Base-by-base conservation (phyloP, 176 grass and related monocot species). In the Rhynchospora pubera region DNA sequence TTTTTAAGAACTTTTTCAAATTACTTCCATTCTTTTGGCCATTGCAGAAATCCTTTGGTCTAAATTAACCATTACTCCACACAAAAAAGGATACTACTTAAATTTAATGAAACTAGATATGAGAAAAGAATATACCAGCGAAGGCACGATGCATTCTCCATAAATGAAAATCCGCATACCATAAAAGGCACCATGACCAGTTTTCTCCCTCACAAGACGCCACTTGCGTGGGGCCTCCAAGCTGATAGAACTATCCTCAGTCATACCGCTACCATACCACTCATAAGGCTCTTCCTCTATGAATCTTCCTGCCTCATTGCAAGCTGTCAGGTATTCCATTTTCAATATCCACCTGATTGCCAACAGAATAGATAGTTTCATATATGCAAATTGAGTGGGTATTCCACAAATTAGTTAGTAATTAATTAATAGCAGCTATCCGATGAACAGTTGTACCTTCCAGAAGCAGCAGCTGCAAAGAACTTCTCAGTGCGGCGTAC, bases 401-500 rank as follows among this genome's bases (percentile, higher is more conserved):
- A 77, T 63, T 47, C 15, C 5, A 24, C 30, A 22, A 46, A 66
- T 14, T 82, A 19, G 7, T 15, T 26, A 72, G 13, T 52, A 77
- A 58, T 59, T 52, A 77, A 58, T 59, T 42, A 39, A 2, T 16
- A 79, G 15, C 51, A 19, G 59, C 21, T 80, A 52, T 58, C 77
- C 16, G 59, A 13, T 80, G 6, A 9, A 8, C 22, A 63, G 13
- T 83, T 45, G 62, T 86, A 94, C 94, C 88, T 94, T 88, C 94
- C 94, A 64, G 88, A 83, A 46, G 94, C 90, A 68, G 92, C 88
- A 32, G 94, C 88, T 85, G 94, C 92, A 73, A 97, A 97, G 84
- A 97, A 94, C 84, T 97, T 94, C 52, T 97, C 94, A 24, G 90
- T 97, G 88, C 92, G 90, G 72, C 82, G 89, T 58, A 97, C 80